These are phyloP conservation scores for Yamadazyma diddensiae DNA, from an alignment of 1,139 yeast genomes.

Conservation along the genomic window DNA sequence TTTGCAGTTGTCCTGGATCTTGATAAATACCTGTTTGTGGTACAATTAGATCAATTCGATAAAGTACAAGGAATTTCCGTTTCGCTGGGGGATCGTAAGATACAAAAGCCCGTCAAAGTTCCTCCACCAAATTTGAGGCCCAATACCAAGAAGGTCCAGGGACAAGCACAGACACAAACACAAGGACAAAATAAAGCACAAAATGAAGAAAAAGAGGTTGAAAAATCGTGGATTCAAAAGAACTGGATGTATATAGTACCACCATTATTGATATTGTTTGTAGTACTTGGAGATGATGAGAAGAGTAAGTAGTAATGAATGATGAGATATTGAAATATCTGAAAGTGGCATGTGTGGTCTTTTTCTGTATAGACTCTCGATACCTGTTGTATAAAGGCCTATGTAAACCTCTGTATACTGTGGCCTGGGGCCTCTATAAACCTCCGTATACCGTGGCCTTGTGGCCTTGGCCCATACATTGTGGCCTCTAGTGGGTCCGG, in stretches of 20 bases:
- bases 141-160: too few species aligned
- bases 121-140: constrained; percentile 31
- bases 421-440: too few species aligned
- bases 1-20: constrained; percentile 20
- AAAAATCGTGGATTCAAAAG: constrained; percentile 49
- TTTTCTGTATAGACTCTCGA: too few species aligned
- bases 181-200: constrained; percentile 21
- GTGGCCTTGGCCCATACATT: too few species aligned
- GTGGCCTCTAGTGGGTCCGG: too few species aligned
- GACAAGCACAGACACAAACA: not conserved
- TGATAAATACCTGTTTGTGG: constrained; percentile 12
- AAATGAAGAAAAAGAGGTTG: constrained; percentile 26
- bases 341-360: too few species aligned
- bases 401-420: too few species aligned
- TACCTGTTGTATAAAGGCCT: too few species aligned
- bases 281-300: constrained; percentile 26
- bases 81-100: not conserved
- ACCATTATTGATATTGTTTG: constrained; percentile 36
- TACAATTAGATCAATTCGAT: constrained; percentile 16
- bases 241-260: constrained; percentile 53
- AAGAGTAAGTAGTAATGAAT: constrained; percentile 8
- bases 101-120: constrained; percentile 6
- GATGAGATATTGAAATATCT: constrained; percentile 3
- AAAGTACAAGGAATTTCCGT: constrained; percentile 16
- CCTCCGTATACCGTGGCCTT: too few species aligned